Base-by-base conservation (phyloP, 257 asterid species). In the Plantago elongata region DNA sequence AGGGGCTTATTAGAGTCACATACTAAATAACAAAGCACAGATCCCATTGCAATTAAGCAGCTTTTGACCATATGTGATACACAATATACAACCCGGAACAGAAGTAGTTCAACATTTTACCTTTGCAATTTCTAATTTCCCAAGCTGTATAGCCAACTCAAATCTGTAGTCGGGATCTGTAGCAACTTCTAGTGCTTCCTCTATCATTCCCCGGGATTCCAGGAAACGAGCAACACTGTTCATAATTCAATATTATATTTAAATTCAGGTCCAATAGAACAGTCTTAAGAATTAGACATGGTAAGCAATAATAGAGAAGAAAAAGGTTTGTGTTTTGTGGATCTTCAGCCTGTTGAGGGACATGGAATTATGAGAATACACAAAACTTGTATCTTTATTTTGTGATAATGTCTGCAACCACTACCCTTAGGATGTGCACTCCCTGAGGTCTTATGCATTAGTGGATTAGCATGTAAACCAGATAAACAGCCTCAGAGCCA, bases 131-230 rank as follows among this genome's bases (percentile, higher is more conserved):
- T 82, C 96, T 64, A 93, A 83, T 68, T 77, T 87, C 64, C 97
- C 91, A 22, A 93, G 79, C 76, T 89, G 97, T 74, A 93, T 82
- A 74, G 99, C 95, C 22, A 93, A 80, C 78, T 93, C 99, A 81
- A 93, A 93, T 85, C 94, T 84, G 80, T 93, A 90, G 72, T 93
- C 99, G 46, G 95, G 84, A 49, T 87, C 97, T 46, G 95, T 87
- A 47, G 99, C 97, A 71, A 93, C 87, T 78, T 83, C 89, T 55
- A 93, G 75, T 57, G 99, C 99, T 46, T 89, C 96, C 78, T 79
- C 93, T 66, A 79, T 78, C 95, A 89, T 93, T 55, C 91, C 99
- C 40, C 99, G 91, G 37, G 99, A 93, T 75, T 93, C 97, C 86
- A 90, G 78, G 85, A 90, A 90, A 67, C 73, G 96, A 38, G 96